Evolutionary conservation across 2,329 filamentous ascomycete species (phyloP), one percentile per base, ranked within the genome.

Genomic region (Metarhizium humberi): DNA sequence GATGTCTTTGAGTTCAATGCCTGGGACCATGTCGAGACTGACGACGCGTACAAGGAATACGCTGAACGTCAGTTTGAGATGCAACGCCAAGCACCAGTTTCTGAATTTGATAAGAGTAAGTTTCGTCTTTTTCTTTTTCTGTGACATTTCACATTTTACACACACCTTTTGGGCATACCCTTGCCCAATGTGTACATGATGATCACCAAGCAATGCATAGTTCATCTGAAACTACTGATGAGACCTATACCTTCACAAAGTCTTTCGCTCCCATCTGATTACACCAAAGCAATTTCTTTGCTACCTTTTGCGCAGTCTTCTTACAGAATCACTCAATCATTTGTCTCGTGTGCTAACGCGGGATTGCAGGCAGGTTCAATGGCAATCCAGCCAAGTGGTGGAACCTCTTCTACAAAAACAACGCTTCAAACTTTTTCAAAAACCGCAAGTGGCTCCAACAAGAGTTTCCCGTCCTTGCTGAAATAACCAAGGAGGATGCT

Each of bases 391-490:
- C 90, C 59, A 95, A 91, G 71, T 97, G 91, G 90, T 99, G 94
- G 94, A 94, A 99, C 66, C 75, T 88, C 55, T 99, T 99, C 74
- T 99, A 99, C 78, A 92, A 94, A 73, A 96, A 97, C 75, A 97
- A 99, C 73, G 89, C 88, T 20, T 82, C 86, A 64, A 97, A 97
- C 67, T 99, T 99, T 74, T 99, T 99, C 83, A 99, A 99, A 74
- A 88, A 99, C 68, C 83, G 94, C 60, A 97, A 97, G 70, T 99
- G 94, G 94, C 76, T 99, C 36, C 87, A 88, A 60, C 92, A 97
- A 70, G 94, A 99, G 70, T 99, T 99, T 61, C 94, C 94, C 0
- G 75, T 97, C 4, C 75, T 99, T n/a, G 82, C 79, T 29, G 80
- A 88, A 56, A 79, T 96, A 52, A 92, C 88, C 13, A 75, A 79